Conservation (phyloP, 148 eudicot species). For the Linanthus parryae region DNA sequence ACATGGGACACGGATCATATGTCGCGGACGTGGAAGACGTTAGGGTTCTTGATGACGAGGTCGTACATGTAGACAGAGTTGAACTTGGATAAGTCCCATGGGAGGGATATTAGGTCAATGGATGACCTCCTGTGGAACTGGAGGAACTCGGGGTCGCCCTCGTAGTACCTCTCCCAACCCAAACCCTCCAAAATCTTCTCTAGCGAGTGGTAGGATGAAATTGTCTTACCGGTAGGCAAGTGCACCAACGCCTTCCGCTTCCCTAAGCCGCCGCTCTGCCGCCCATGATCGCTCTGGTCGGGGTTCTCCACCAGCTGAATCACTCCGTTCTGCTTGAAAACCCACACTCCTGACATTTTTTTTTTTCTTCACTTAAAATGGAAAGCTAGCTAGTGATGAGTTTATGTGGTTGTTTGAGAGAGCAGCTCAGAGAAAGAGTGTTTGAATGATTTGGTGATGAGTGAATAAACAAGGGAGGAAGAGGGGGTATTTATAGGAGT, state of each 20-base stretch:
- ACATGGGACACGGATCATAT: conserved; percentile 6
- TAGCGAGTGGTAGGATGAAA: conserved; percentile 31
- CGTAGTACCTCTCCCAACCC: conserved; percentile 52
- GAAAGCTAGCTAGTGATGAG: too few species aligned
- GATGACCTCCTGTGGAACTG: conserved; percentile 41
- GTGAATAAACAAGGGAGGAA: too few species aligned
- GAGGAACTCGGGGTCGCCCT: conserved; percentile 31
- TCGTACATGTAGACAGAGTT: conserved; percentile 52
- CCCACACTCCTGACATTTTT: conserved; percentile 49
- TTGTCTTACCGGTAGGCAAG: conserved; percentile 33
- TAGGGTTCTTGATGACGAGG: conserved; percentile 47
- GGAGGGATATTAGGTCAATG: conserved; percentile 53
- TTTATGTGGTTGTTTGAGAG: too few species aligned
- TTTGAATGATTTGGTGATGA: too few species aligned
- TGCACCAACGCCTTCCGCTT: conserved; percentile 34
- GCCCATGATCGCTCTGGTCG: conserved; percentile 3
- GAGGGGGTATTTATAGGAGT: too few species aligned
- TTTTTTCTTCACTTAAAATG: too few species aligned
- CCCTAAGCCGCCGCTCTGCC: conserved; percentile 1
- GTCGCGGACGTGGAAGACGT: conserved; percentile 52
- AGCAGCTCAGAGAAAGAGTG: too few species aligned
- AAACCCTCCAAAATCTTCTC: conserved; percentile 28
- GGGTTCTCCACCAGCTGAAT: conserved; percentile 36
- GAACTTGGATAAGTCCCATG: conserved; percentile 43
- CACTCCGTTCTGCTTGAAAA: conserved; percentile 40